Conservation (phyloP, 2,329 filamentous ascomycete species). For the Pseudocercospora fuligena region DNA sequence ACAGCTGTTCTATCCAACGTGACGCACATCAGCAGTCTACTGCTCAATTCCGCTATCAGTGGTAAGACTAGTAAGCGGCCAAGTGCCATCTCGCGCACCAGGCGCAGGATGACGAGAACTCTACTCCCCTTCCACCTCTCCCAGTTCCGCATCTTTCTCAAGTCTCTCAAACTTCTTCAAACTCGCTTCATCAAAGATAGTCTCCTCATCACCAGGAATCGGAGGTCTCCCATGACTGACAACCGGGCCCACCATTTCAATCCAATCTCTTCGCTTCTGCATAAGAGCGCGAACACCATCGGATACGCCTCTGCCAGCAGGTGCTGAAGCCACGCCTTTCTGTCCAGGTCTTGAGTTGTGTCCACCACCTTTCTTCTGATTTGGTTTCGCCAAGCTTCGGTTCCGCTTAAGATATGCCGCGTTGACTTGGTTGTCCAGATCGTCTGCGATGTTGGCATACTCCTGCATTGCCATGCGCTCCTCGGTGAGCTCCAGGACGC, state of each 20-base stretch:
- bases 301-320: constrained; percentile 78
- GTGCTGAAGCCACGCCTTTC: constrained; percentile 70
- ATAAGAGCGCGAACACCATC: constrained; percentile 90
- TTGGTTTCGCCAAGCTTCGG: constrained; percentile 83
- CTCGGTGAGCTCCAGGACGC: constrained; percentile 83
- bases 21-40: too few species aligned
- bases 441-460: constrained; percentile 94
- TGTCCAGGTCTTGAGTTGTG: constrained; percentile 53
- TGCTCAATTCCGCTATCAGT: not conserved
- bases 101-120: not conserved
- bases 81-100: not conserved
- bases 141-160: constrained; percentile 82
- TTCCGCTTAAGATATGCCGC: constrained; percentile 95
- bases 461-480: constrained; percentile 96
- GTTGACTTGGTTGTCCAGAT: constrained; percentile 93
- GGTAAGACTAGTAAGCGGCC: not conserved
- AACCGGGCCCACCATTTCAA: constrained; percentile 85
- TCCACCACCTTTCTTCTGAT: constrained; percentile 74
- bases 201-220: constrained; percentile 74
- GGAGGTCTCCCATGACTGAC: constrained; percentile 81
- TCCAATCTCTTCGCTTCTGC: constrained; percentile 89
- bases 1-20: too few species aligned
- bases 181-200: constrained; percentile 73
- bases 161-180: constrained; percentile 76
- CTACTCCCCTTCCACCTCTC: constrained; percentile 37